These are phyloP conservation scores for Camellia sinensis DNA, from an alignment of 148 eudicot species.

Conservation along the genomic window DNA sequence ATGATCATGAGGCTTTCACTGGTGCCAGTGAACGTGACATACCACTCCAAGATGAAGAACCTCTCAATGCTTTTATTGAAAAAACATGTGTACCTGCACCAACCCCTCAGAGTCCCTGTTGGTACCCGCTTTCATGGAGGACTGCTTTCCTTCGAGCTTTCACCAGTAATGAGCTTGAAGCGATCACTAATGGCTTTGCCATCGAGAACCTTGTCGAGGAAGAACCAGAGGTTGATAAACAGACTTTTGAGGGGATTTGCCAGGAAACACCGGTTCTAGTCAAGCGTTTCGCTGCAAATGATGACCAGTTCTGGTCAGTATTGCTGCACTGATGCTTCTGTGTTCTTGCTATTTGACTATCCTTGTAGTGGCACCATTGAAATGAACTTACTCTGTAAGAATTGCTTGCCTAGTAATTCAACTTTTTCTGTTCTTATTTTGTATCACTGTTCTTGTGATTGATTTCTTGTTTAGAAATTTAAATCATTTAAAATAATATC, in stretches of 20 bases:
- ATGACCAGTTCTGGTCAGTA: constrained; percentile 13
- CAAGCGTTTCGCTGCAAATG: not conserved
- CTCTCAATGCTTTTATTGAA: too few relatives aligned
- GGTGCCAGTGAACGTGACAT: not conserved
- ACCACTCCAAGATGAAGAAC: not conserved
- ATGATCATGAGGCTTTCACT: not conserved
- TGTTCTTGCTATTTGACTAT: constrained; percentile 15
- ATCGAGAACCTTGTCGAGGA: not conserved
- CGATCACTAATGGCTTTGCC: constrained; percentile 20
- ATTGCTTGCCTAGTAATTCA: not conserved
- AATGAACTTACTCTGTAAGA: constrained; percentile 14
- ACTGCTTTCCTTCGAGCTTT: constrained; percentile 19
- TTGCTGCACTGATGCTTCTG: constrained; percentile 10
- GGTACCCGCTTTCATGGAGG: constrained; percentile 21
- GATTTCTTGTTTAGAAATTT: too few relatives aligned
- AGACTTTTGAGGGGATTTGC: constrained; percentile 9
- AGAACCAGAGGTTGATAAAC: not conserved
- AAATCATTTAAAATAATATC: too few relatives aligned
- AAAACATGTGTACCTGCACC: not conserved
- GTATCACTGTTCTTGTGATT: too few relatives aligned
- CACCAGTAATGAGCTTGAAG: constrained; percentile 12
- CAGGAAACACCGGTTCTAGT: constrained; percentile 19
- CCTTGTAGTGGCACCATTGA: constrained; percentile 18
- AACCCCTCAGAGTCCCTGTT: constrained; percentile 16
- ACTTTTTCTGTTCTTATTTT: not conserved